phyloP scores from a whole-genome alignment of 1,139 yeast genomes.

The Taphrina wiesneri region DNA sequence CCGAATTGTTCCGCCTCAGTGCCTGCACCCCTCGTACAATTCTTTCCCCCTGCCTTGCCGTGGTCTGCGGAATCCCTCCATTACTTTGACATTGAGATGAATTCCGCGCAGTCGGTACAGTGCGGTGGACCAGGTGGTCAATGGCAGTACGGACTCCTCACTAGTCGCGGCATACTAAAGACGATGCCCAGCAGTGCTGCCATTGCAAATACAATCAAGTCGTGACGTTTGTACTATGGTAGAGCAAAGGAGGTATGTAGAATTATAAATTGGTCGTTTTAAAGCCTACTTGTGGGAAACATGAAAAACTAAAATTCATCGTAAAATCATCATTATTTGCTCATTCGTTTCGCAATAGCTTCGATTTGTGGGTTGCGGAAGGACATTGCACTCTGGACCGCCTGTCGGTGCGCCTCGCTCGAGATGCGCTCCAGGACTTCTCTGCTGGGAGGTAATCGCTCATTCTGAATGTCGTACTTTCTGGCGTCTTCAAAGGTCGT shows the following conservation, averaged over 20 bases:
- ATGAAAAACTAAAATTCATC: too few species aligned
- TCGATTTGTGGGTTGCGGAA: slow-evolving; percentile 22
- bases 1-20: slow-evolving; percentile 3
- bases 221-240: not conserved
- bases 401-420: slow-evolving; percentile 44
- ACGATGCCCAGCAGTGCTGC: not conserved
- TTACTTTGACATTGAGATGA: slow-evolving; percentile 26
- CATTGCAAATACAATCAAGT: not conserved
- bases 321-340: not conserved
- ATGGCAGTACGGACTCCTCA: slow-evolving; percentile 11
- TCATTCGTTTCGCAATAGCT: slow-evolving; percentile 25
- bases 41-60: slow-evolving; percentile 16
- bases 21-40: not conserved
- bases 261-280: not conserved
- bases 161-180: slow-evolving; percentile 2
- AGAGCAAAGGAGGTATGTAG: not conserved
- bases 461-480: slow-evolving; percentile 77
- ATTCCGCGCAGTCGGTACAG: slow-evolving; percentile 12
- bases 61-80: slow-evolving; percentile 19
- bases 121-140: slow-evolving; percentile 29
- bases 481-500: slow-evolving; percentile 81
- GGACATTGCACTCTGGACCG: slow-evolving; percentile 19
- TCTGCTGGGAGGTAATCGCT: slow-evolving; percentile 80
- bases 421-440: slow-evolving; percentile 58
- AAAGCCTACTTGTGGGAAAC: too few species aligned